phyloP scores from a whole-genome alignment of 306 rosid species.

The Inga laurina region DNA sequence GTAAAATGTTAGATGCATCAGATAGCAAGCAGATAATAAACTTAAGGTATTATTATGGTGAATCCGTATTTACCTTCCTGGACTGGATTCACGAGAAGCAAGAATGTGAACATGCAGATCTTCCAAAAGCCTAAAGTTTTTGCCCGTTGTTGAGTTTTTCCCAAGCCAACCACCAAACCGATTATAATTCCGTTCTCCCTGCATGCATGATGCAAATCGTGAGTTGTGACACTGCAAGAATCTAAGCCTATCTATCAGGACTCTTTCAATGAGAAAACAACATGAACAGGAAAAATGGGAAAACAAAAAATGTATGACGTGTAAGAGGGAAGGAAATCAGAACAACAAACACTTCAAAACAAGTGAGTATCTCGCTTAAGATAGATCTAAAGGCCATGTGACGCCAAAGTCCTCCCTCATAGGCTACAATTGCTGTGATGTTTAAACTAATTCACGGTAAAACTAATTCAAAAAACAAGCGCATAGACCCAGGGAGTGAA shows the following conservation, averaged over 20 bases:
- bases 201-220: constrained; percentile 34
- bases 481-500: background rate
- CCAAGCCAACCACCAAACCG: constrained; percentile 98
- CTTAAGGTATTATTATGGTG: constrained; percentile 21
- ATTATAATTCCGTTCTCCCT: constrained; percentile 88
- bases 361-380: constrained; percentile 53
- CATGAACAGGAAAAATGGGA: background rate
- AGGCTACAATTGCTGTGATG: constrained; percentile 13
- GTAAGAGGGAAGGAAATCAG: background rate
- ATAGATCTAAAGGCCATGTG: constrained; percentile 66
- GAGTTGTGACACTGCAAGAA: constrained; percentile 17
- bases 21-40: constrained; percentile 17
- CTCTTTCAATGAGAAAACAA: constrained; percentile 10
- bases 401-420: constrained; percentile 57
- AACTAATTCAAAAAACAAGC: background rate
- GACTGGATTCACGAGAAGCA: constrained; percentile 83
- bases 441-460: background rate
- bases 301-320: background rate
- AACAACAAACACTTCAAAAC: background rate
- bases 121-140: constrained; percentile 84
- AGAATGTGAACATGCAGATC: constrained; percentile 90
- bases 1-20: constrained; percentile 15
- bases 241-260: constrained; percentile 12
- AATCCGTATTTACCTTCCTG: constrained; percentile 64
- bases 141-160: constrained; percentile 84